Evolutionary conservation across 805 yeast genomes (phyloP).

Genomic region (Yueomyces sp.): DNA sequence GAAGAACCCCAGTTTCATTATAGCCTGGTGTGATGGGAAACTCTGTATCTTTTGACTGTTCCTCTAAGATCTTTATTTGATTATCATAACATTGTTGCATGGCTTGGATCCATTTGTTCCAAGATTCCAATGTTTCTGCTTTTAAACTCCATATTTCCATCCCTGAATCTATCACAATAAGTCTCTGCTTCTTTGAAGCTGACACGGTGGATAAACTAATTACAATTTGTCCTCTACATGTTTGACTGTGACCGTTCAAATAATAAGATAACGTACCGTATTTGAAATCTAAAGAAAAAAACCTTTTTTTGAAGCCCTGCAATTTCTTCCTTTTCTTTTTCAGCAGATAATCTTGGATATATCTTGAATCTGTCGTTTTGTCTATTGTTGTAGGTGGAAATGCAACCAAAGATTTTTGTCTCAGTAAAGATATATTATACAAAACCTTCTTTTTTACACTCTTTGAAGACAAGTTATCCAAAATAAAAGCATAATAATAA

Average conservation of each 20-base stretch:
- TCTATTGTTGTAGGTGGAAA: not conserved
- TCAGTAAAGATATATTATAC: slow-evolving; percentile 29
- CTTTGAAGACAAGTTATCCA: slow-evolving; percentile 85
- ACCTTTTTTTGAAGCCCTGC: slow-evolving; percentile 79
- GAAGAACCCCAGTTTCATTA: not conserved
- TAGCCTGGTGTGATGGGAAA: not conserved
- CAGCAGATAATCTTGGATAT: slow-evolving; percentile 62
- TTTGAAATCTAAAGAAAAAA: slow-evolving; percentile 69
- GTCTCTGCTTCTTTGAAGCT: slow-evolving; percentile 53
- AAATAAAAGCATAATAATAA: slow-evolving; percentile 64
- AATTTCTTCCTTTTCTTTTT: slow-evolving; percentile 73
- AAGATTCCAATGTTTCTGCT: slow-evolving; percentile 50
- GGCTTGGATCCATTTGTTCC: slow-evolving; percentile 74
- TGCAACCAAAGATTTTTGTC: not conserved
- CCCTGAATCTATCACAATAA: slow-evolving; percentile 82
- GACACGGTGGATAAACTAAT: slow-evolving; percentile 69
- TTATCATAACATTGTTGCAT: slow-evolving; percentile 33
- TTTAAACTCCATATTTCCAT: slow-evolving; percentile 87
- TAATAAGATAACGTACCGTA: slow-evolving; percentile 78
- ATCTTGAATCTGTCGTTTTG: slow-evolving; percentile 25
- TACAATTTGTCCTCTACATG: slow-evolving; percentile 82
- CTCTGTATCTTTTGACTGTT: not conserved
- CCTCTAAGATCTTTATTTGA: slow-evolving; percentile 1
- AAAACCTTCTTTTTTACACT: slow-evolving; percentile 69
- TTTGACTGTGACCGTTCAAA: slow-evolving; percentile 51